Base-by-base conservation (phyloP, 176 grass and related monocot species). In the Lolium multiflorum region DNA sequence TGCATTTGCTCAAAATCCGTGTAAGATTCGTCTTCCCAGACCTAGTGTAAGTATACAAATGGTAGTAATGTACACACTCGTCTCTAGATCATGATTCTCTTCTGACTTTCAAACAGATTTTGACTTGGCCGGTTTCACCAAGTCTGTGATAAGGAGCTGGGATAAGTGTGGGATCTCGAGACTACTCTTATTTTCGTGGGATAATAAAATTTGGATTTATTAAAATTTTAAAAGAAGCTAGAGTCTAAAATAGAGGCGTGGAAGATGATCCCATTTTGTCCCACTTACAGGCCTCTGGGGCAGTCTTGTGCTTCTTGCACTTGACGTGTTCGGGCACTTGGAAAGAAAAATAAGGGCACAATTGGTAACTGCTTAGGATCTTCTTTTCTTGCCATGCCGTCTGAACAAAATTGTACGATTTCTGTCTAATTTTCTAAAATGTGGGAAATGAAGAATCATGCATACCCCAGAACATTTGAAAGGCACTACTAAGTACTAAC, bases 1-100 rank as follows among this genome's bases (percentile, higher is more conserved):
- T 90, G 89, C 80, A 38, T 79, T 60, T 56, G 35, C 55, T 56
- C 59, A 74, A 79, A 87, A 44, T 41, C 2, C 52, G 79, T 86
- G 78, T 66, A 13, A 35, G 67, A 79, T 73, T 56, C 1, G 65
- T 74, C 26, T 77, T 76, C 54, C 88, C 9, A 91, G 72, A 80
- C 49, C 26, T 43, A 65, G 12, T 62, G 21, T 25, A 62, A 62
- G 21, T 62, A 62, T 62, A 24, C 10, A 62, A 62, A 11, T 62
- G 59, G 59, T 47, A 55, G 12, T 16, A 13, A 11, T 6, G 62
- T 15, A 65, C 4, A 31, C 62, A 31, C 62, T 28, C 62, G 24
- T 65, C 11, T 65, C 24, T 31, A 65, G 25, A 12, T 65, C 11
- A 65, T 65, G 62, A 65, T 65, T 15, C 24, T 65, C 62, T 15